These are phyloP conservation scores for Penicillium palitans DNA, from an alignment of 2,329 filamentous ascomycete genomes.

Conservation along the genomic window DNA sequence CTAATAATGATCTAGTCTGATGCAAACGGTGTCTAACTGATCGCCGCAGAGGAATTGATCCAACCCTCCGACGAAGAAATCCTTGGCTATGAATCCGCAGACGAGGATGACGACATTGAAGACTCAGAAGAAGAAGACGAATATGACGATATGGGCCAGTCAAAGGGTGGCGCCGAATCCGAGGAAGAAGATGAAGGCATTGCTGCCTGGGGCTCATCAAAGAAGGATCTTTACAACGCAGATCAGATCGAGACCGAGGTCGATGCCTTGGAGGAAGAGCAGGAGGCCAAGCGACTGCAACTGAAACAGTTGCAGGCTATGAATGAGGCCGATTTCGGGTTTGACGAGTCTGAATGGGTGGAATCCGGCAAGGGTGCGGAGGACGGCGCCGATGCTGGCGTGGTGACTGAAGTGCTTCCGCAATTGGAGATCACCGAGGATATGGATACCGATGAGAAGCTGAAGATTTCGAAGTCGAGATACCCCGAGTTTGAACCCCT, in stretches of 20 bases:
- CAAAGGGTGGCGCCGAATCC: conserved; percentile 25
- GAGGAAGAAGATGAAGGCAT: conserved; percentile 56
- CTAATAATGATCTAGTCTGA: neutral
- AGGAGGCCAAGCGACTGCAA: conserved; percentile 82
- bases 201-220: conserved; percentile 83
- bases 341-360: conserved; percentile 86
- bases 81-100: conserved; percentile 48
- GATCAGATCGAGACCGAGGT: conserved; percentile 71
- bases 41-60: conserved; percentile 54
- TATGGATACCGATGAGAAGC: conserved; percentile 72
- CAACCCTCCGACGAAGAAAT: conserved; percentile 65
- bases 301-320: conserved; percentile 88
- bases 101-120: conserved; percentile 34
- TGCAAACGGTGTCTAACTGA: conserved; percentile 18
- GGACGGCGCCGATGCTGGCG: conserved; percentile 52
- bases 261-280: conserved; percentile 85
- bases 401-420: conserved; percentile 84
- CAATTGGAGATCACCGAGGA: conserved; percentile 78
- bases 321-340: conserved; percentile 88
- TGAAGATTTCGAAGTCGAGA: conserved; percentile 72
- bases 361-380: conserved; percentile 51
- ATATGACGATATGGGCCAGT: conserved; percentile 30
- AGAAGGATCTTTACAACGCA: conserved; percentile 88
- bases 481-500: conserved; percentile 93
- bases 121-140: conserved; percentile 46